Evolutionary conservation across 305 asterid genomes (phyloP), one percentile per base, ranked within the genome.

Genomic region (Salvia sclarea): DNA sequence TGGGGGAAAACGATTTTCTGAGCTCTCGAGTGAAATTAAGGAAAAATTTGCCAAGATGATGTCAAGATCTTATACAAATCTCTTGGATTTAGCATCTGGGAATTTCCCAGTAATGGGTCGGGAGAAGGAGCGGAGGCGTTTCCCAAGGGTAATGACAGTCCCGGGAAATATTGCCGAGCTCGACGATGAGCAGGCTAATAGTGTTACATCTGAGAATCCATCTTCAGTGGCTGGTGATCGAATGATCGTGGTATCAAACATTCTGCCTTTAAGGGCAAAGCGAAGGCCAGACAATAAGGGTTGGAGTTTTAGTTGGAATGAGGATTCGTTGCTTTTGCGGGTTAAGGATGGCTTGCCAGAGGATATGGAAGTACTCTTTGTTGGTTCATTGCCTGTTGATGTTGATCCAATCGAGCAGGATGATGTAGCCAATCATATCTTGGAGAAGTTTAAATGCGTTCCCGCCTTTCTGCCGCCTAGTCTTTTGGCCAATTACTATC

Each of bases 11-110:
- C 38, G 59, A 8, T 52, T 57, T 61, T 14, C 58, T 50, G 69
- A 50, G 25, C 12, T 66, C 33, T 61, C 67, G 63, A 49, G 76
- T 44, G 75, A 56, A 47, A 21, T 25, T 25, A 61, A 71, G 22
- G 74, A 69, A 71, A 77, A 66, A 10, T 57, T 78, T 47, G 85
- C 47, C 54, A 86, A 81, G 81, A 92, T 92, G 98, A 84, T 89
- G 87, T 92, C 98, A 61, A 92, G 96, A 82, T 92, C 98, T 62
- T 92, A 92, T 80, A 89, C 98, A 28, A 92, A 92, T 79, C 96
- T 92, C 49, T 77, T 88, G 72, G 98, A 92, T 72, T 86, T 92
- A 80, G 98, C 98, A 54, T 84, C 96, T 8, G 98, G 96, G 75
- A 92, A 92, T 85, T 83, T 89, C 70, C 94, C 95, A 5, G 88